These are phyloP conservation scores for Oxyria digyna DNA, from an alignment of 148 eudicot species.

Conservation along the genomic window DNA sequence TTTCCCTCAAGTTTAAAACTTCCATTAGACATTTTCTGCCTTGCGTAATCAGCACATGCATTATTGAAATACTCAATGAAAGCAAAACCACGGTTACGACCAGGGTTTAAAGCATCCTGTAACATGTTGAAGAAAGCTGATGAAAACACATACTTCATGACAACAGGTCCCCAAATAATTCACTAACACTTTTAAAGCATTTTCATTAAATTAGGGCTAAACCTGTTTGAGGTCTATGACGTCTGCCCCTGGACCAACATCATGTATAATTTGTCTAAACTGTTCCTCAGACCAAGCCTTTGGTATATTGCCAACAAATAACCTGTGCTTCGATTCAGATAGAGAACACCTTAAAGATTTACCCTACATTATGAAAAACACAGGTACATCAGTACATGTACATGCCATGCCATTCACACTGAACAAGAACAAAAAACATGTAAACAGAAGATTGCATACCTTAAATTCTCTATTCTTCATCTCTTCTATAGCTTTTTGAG, in stretches of 20 bases:
- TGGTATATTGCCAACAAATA: slow-evolving; percentile 90
- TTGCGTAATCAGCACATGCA: slow-evolving; percentile 92
- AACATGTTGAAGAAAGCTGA: slow-evolving; percentile 8
- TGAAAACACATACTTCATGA: background rate
- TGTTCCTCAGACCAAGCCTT: slow-evolving; percentile 86
- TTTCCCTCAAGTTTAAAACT: slow-evolving; percentile 79
- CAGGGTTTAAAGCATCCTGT: slow-evolving; percentile 77
- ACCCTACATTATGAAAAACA: slow-evolving; percentile 34
- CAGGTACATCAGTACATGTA: too few relatives aligned
- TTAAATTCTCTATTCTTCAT: slow-evolving; percentile 78
- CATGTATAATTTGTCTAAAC: slow-evolving; percentile 64
- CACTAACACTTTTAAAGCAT: background rate
- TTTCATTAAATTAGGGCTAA: background rate
- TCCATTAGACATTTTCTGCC: slow-evolving; percentile 62
- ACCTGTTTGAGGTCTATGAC: slow-evolving; percentile 87
- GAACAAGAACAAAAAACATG: background rate
- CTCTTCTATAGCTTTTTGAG: slow-evolving; percentile 75
- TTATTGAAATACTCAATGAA: slow-evolving; percentile 94
- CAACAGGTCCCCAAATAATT: background rate
- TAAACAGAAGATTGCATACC: slow-evolving; percentile 24
- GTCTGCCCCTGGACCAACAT: slow-evolving; percentile 89
- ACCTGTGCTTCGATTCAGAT: slow-evolving; percentile 73
- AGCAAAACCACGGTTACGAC: slow-evolving; percentile 96
- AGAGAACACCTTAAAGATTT: slow-evolving; percentile 76
- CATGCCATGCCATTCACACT: background rate